Conservation (phyloP, 169 alveolate species). For the Theileria parva region DNA sequence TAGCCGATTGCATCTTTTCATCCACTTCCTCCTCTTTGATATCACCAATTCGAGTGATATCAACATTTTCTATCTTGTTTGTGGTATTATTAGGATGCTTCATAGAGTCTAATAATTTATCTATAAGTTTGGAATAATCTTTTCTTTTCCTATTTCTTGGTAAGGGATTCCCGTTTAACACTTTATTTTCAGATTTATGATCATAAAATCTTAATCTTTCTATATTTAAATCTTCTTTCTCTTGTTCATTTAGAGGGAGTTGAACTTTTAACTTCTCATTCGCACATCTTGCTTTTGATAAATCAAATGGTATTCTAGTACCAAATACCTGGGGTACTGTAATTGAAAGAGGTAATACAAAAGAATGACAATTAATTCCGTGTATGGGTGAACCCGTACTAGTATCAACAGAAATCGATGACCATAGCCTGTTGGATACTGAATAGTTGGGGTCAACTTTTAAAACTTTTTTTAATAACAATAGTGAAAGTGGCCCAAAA, state of each 20-base stretch:
- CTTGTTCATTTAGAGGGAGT: neutral
- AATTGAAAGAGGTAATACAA: conserved; percentile 39
- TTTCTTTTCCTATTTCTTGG: conserved; percentile 11
- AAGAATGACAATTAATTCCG: conserved; percentile 3
- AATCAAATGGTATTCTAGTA: conserved; percentile 23
- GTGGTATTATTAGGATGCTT: neutral
- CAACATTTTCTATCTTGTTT: neutral
- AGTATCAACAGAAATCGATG: conserved; percentile 2
- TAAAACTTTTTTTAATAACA: conserved; percentile 22
- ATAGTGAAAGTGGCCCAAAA: conserved; percentile 48
- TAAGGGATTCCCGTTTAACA: conserved; percentile 32
- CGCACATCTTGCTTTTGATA: conserved; percentile 2
- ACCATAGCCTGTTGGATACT: conserved; percentile 41
- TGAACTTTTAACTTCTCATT: conserved; percentile 3
- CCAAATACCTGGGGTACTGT: conserved; percentile 29
- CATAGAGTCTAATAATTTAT: conserved; percentile 29
- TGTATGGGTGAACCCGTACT: neutral
- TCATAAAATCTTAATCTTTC: conserved; percentile 15
- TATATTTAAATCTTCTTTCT: neutral
- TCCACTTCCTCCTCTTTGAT: neutral
- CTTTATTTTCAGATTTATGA: conserved; percentile 3
- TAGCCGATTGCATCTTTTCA: neutral
- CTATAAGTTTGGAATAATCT: conserved; percentile 37
- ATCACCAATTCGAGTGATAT: neutral
- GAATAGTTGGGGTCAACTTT: conserved; percentile 42